A percentile compares a stretch with the other conserved stretches of the same genome.
These are phyloP conservation scores for Globisporangium rhizosaccharum DNA, from an alignment of 352 stramenopile genomes.

Conservation along the genomic window DNA sequence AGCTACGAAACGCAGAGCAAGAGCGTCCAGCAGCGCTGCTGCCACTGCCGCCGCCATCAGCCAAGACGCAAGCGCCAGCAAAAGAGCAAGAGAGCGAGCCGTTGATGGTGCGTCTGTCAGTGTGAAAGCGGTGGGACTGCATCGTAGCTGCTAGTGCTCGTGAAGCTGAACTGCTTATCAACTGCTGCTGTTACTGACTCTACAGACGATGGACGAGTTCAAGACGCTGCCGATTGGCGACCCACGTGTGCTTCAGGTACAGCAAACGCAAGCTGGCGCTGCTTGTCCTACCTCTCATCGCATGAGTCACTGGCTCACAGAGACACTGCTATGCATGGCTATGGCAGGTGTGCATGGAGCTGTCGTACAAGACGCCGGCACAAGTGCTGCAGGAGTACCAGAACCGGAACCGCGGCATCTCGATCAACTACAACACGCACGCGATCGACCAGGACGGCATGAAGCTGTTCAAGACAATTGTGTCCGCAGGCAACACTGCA, in stretches of 20 bases:
- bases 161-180: background rate
- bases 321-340: background rate
- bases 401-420: slow-evolving; percentile 71
- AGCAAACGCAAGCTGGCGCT: background rate
- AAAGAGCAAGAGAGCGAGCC: slow-evolving; percentile 14
- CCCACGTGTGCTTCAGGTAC: slow-evolving; percentile 54
- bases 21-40: background rate
- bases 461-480: slow-evolving; percentile 81
- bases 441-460: slow-evolving; percentile 38
- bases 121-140: too few species aligned
- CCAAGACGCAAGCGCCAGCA: slow-evolving; percentile 11
- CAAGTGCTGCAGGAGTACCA: slow-evolving; percentile 86
- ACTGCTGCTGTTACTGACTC: background rate
- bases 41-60: background rate
- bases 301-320: too few species aligned
- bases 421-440: slow-evolving; percentile 80
- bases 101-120: slow-evolving; percentile 28
- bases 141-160: too few species aligned
- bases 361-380: slow-evolving; percentile 75
- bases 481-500: slow-evolving; percentile 53
- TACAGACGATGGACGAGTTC: slow-evolving; percentile 62
- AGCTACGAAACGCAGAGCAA: slow-evolving; percentile 18
- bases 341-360: slow-evolving; percentile 61
- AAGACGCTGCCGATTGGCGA: slow-evolving; percentile 56
- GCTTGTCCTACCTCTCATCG: too few species aligned